These are phyloP conservation scores for Barnettozyma wickerhamii DNA, from an alignment of 805 yeast genomes.

Conservation along the genomic window DNA sequence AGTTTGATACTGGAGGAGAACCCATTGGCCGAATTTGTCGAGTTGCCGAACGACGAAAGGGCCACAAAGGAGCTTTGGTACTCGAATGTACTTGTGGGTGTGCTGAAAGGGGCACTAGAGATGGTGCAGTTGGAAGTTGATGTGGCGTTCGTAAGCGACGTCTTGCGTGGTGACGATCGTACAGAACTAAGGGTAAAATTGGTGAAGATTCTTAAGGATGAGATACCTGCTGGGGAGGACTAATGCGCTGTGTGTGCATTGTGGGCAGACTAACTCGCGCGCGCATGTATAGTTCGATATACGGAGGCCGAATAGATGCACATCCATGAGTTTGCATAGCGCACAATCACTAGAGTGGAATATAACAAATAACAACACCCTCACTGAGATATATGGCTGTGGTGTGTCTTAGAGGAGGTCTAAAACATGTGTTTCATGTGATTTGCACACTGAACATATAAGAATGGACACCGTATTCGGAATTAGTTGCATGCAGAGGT, in stretches of 20 bases:
- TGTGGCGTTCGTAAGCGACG: slow-evolving; percentile 73
- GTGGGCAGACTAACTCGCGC: no score
- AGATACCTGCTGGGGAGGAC: slow-evolving; percentile 96
- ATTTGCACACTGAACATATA: no score
- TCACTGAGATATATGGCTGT: no score
- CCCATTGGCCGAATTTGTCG: slow-evolving; percentile 93
- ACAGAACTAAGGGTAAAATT: slow-evolving; percentile 79
- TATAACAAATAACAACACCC: slow-evolving; percentile 1
- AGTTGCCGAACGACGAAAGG: slow-evolving; percentile 76
- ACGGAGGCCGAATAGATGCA: no score
- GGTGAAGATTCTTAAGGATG: slow-evolving; percentile 76
- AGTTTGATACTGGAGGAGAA: slow-evolving; percentile 73
- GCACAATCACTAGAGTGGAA: no score
- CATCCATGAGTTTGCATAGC: no score
- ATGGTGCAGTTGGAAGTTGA: slow-evolving; percentile 96
- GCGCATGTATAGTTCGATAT: no score
- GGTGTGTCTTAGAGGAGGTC: no score
- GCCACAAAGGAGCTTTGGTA: slow-evolving; percentile 82
- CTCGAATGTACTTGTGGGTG: slow-evolving; percentile 86
- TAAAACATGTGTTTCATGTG: no score
- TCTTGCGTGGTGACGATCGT: slow-evolving; percentile 71
- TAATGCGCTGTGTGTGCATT: slow-evolving; percentile 20
- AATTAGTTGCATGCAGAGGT: no score
- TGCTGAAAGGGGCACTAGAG: slow-evolving; percentile 84
- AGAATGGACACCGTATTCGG: no score